Conservation (phyloP, 805 yeast species). For the Lachancea mirantina region DNA sequence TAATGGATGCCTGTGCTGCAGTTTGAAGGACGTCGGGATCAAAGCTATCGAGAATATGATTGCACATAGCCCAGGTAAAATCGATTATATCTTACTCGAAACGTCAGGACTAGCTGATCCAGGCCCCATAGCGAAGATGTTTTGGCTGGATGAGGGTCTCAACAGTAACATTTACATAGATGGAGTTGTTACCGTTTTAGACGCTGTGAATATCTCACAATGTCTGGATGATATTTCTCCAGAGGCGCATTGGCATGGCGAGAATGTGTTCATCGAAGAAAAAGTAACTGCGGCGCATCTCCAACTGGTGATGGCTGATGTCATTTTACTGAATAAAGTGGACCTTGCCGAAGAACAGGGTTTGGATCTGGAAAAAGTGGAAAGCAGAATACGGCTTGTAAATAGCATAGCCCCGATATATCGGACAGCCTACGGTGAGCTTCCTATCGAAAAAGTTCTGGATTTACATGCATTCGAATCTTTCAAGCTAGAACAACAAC, state of each 20-base stretch:
- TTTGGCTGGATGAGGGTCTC: constrained; percentile 92
- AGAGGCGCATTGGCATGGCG: constrained; percentile 64
- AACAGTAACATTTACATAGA: constrained; percentile 81
- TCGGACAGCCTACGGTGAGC: constrained; percentile 66
- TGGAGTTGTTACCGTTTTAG: constrained; percentile 85
- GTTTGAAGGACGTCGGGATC: constrained; percentile 92
- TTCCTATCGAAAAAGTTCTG: constrained; percentile 55
- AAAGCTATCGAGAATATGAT: constrained; percentile 86
- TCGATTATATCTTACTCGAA: constrained; percentile 87
- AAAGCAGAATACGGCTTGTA: constrained; percentile 37
- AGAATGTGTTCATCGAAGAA: constrained; percentile 33
- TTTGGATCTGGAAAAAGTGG: constrained; percentile 28
- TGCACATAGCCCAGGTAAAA: constrained; percentile 57
- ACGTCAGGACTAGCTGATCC: constrained; percentile 98
- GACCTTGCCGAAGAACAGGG: constrained; percentile 39
- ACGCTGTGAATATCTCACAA: constrained; percentile 54
- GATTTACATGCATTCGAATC: constrained; percentile 74
- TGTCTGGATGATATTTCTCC: constrained; percentile 55
- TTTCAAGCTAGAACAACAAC: constrained; percentile 11
- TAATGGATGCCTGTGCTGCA: constrained; percentile 94
- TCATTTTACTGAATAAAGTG: constrained; percentile 67
- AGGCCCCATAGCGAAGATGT: constrained; percentile 94
- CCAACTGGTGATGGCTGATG: constrained; percentile 88
- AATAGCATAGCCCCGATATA: constrained; percentile 64
- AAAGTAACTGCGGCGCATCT: constrained; percentile 73